Base-by-base conservation (phyloP, 768 basidiomycete genomes). In the Lentinula sp. region DNA sequence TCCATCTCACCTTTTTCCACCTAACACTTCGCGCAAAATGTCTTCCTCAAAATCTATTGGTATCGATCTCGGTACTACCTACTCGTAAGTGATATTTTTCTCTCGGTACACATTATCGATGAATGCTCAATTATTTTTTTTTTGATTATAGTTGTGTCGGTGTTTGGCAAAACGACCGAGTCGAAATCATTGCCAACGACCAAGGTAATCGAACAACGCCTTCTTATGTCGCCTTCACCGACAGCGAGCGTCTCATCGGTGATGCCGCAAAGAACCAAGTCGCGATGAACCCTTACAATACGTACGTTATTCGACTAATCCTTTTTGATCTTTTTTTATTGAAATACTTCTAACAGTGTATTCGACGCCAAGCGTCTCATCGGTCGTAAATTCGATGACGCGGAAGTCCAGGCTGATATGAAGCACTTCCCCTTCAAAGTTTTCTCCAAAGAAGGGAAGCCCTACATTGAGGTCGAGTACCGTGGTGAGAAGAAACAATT, bases 151-250 rank as follows among this genome's bases (percentile, higher is more conserved):
- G 49, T 11, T 60, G 59, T 50, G 59, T 60, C 40, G 59, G 59
- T 31, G 59, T 60, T 7, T 60, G 59, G 59, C 59, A 60, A 60
- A 60, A 60, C 37, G 59, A 83, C 66, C 80, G 77, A 63, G 79
- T 85, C 50, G 84, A 85, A 71, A 92, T 95, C 56, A 86, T 95
- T 64, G 90, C 93, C 74, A 94, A 95, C 77, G 80, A 92, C 53
- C 91, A 95, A 77, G 93, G 93, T 74, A 86, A 88, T 64, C 84
- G 92, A 62, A 95, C 93, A 61, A 97, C 93, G 11, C 94, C 93
- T 4, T 95, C 93, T 42, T 91, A 91, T 68, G 93, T 95, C 62
- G 86, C 91, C 59, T 96, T 96, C 79, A 89, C 89, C 65, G 93
- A 91, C 67, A 88, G 92, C 60, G 91, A 95, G 74, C 86, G 89